phyloP scores from a whole-genome alignment of 2,329 filamentous ascomycete genomes.

The Colletotrichum agaves region DNA sequence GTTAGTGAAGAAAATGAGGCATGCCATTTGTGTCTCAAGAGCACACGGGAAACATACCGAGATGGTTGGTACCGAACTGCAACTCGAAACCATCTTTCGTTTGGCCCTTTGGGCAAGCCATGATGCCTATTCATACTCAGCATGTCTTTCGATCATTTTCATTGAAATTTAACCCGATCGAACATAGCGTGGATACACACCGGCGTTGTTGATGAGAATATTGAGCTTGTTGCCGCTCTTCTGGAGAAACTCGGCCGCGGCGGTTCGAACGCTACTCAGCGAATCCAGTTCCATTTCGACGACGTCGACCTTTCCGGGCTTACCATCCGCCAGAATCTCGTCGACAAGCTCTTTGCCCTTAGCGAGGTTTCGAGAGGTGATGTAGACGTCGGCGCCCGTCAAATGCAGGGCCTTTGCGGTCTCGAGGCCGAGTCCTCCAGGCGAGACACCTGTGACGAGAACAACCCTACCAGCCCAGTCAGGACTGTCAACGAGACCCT shows the following conservation, averaged over 20 bases:
- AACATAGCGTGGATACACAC: too few species aligned
- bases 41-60: too few species aligned
- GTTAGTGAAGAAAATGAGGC: too few species aligned
- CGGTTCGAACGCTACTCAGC: constrained; percentile 38
- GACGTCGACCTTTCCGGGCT: not conserved
- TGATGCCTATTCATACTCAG: too few species aligned
- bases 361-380: constrained; percentile 48
- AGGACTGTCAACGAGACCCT: constrained; percentile 36
- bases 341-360: constrained; percentile 46
- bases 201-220: constrained; percentile 53
- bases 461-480: constrained; percentile 48
- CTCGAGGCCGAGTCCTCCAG: constrained; percentile 51
- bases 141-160: too few species aligned
- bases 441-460: constrained; percentile 51
- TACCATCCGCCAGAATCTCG: constrained; percentile 26
- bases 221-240: constrained; percentile 44
- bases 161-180: too few species aligned
- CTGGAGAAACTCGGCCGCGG: constrained; percentile 45
- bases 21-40: too few species aligned
- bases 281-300: constrained; percentile 33
- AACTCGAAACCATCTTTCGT: constrained; percentile 42
- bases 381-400: constrained; percentile 51
- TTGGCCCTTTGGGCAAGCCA: constrained; percentile 24
- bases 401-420: constrained; percentile 49
- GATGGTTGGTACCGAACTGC: constrained; percentile 64